Evolutionary conservation across 495 filamentous ascomycete species (phyloP), one percentile per base, ranked within the genome.

Genomic region (Neurospora intermedia): DNA sequence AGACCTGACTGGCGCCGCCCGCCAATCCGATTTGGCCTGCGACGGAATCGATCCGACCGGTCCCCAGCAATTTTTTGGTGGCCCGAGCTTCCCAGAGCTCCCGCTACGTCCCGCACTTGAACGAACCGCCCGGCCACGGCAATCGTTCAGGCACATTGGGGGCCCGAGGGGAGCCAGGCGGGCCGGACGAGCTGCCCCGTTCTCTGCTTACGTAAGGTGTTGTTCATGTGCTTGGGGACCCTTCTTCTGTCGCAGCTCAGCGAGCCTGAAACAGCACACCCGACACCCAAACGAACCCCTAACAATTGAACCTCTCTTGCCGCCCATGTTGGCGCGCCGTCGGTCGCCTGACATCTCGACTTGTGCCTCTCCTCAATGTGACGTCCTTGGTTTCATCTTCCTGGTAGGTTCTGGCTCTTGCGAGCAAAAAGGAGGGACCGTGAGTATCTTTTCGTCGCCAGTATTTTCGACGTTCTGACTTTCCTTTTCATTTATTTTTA

Each of bases 251-350:
- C 54, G 27, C 54, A 66, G 54, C 54, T 66, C 54, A 18, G 54
- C 31, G 31, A 16, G 13, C 31, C 23, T 62, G 54, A 66, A 66
- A 66, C 54, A 66, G 27, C 54, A 62, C 54, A 27, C 46, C n/a
- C 81, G 74, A 62, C 54, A 27, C 46, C n/a, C 81, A 74, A 76
- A 77, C 81, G 82, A 73, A 27, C 48, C 23, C 48, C 48, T 59
- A 20, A 27, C 46, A 75, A 75, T 79, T 83, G 83, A 83, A 84
- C 82, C 82, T 75, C 72, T 69, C 48, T 54, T 59, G 23, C 48
- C 48, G 48, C 48, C 48, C 46, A 23, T 4, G 46, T 54, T 54
- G 46, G 46, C 48, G 54, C 54, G 54, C 13, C 54, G 27, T 38
- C 54, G 1, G 54, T 66, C 54, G 15, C 71, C 66, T 39, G 35